Evolutionary conservation across 352 stramenopile genomes (phyloP).

Genomic region (Phytophthora cactorum): DNA sequence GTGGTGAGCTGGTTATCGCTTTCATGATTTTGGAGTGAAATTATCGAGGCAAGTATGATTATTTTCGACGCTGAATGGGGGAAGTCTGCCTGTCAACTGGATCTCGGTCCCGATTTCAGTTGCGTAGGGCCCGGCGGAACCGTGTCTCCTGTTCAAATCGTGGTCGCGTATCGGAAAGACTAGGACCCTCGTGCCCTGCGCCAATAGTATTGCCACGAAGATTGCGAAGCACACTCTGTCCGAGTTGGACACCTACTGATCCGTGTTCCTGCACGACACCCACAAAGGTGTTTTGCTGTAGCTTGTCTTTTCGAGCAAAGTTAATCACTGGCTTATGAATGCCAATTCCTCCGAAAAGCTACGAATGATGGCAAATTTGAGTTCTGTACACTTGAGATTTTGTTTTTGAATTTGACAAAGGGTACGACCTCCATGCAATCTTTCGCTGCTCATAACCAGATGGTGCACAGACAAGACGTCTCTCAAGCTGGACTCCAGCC

Average conservation of each 20-base stretch:
- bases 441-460: slow-evolving; percentile 12
- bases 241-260: background rate
- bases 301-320: too few species aligned
- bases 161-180: background rate
- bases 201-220: slow-evolving; percentile 19
- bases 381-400: too few species aligned
- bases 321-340: too few species aligned
- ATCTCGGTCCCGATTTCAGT: slow-evolving; percentile 10
- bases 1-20: background rate
- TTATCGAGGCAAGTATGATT: background rate
- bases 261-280: too few species aligned
- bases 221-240: slow-evolving; percentile 2
- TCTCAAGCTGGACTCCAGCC: too few species aligned
- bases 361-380: too few species aligned
- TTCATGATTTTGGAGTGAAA: background rate
- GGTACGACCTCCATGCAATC: too few species aligned
- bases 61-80: background rate
- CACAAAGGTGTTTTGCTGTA: too few species aligned
- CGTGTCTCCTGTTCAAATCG: slow-evolving; percentile 23
- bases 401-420: too few species aligned
- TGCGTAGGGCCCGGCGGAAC: slow-evolving; percentile 11
- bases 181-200: slow-evolving; percentile 14
- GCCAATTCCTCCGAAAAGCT: too few species aligned
- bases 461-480: slow-evolving; percentile 11
- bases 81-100: background rate